Percentiles rank a stretch among this genome's conserved stretches.
phyloP scores from a whole-genome alignment of 495 filamentous ascomycete genomes.

The Cercophora scortea region DNA sequence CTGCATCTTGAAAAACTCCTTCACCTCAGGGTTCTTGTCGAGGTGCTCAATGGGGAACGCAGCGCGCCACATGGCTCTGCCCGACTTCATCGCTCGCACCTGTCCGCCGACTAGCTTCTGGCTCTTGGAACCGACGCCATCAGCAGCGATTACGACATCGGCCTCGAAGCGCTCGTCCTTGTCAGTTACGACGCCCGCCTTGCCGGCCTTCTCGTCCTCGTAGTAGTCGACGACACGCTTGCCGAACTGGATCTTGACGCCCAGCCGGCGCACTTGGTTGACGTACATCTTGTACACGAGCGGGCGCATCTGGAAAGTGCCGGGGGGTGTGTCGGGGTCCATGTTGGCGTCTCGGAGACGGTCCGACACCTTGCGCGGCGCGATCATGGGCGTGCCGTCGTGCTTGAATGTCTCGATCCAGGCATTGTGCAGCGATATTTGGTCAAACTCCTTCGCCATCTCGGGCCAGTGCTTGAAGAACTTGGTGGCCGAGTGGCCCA shows the following conservation, averaged over 20 bases:
- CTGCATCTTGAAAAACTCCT: conserved; percentile 36
- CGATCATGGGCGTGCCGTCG: conserved; percentile 38
- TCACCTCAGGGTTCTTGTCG: conserved; percentile 35
- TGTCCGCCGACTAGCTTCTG: conserved; percentile 42
- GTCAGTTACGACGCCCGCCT: conserved; percentile 38
- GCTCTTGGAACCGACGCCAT: conserved; percentile 49
- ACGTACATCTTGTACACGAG: conserved; percentile 51
- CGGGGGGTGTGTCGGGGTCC: conserved; percentile 29
- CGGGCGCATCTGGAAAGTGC: conserved; percentile 39
- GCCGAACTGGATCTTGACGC: conserved; percentile 45
- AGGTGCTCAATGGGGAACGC: conserved; percentile 30
- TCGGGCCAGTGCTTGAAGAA: conserved; percentile 53
- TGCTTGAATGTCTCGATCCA: conserved; percentile 48
- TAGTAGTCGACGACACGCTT: conserved; percentile 42
- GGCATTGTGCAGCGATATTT: conserved; percentile 37
- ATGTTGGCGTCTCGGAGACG: conserved; percentile 26
- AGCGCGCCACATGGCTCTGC: conserved; percentile 47
- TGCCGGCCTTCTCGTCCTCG: conserved; percentile 35
- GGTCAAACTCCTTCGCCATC: conserved; percentile 37
- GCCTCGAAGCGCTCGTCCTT: conserved; percentile 42
- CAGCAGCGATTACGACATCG: conserved; percentile 52
- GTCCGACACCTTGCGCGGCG: conserved; percentile 31
- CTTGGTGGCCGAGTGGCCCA: conserved; percentile 39
- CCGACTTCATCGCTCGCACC: conserved; percentile 38
- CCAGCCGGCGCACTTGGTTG: conserved; percentile 39